A percentile compares a stretch with the other conserved stretches of the same genome.
phyloP scores from a whole-genome alignment of 116 monocot genomes.

The Cymodocea nodosa region DNA sequence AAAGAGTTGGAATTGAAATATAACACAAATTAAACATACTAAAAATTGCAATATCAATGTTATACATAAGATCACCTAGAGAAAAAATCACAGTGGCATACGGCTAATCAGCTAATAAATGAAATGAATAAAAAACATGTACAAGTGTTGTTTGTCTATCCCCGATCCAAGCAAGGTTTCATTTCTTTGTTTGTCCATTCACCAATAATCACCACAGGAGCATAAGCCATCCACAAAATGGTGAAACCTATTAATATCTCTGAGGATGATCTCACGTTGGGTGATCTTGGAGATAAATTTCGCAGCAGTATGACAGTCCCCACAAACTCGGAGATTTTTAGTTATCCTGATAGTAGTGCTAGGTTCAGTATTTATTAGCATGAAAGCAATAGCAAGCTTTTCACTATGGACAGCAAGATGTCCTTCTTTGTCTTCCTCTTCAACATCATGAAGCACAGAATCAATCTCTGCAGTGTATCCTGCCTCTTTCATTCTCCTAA shows the following conservation, averaged over 20 bases:
- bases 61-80: no score
- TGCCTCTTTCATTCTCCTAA: slow-evolving; percentile 14
- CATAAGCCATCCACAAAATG: slow-evolving; percentile 13
- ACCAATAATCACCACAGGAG: slow-evolving; percentile 25
- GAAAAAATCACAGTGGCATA: no score
- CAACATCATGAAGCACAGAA: slow-evolving; percentile 24
- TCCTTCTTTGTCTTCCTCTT: slow-evolving; percentile 24
- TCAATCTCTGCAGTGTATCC: slow-evolving; percentile 16
- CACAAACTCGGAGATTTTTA: slow-evolving; percentile 25
- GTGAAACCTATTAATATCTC: slow-evolving; percentile 19
- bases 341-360: slow-evolving; percentile 15
- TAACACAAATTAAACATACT: no score
- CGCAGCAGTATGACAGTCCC: slow-evolving; percentile 16
- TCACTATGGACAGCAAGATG: slow-evolving; percentile 24
- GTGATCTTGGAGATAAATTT: slow-evolving; percentile 19
- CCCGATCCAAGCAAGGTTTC: no score
- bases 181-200: neutral
- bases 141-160: no score
- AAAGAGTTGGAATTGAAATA: no score
- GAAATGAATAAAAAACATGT: no score
- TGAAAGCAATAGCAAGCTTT: slow-evolving; percentile 19
- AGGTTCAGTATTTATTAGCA: slow-evolving; percentile 14
- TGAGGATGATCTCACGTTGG: slow-evolving; percentile 14
- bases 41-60: no score
- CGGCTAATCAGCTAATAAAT: no score